Evolutionary conservation across 768 basidiomycete genomes (phyloP).

Genomic region (Gymnopilus junonius): DNA sequence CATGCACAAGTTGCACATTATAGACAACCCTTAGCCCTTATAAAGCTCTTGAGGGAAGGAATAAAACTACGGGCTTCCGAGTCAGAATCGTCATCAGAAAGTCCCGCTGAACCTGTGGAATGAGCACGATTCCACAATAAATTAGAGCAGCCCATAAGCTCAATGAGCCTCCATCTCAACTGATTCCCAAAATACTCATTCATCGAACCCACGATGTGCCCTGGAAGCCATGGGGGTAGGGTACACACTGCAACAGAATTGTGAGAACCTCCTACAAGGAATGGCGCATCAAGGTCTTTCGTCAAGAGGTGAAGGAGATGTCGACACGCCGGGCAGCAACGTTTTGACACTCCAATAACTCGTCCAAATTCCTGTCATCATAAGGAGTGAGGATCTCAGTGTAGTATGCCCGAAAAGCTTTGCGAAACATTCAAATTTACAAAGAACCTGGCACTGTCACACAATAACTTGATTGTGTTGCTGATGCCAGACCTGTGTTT

Average conservation of each 20-base stretch:
- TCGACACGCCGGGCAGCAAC: slow-evolving; percentile 10
- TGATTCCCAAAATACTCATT: background rate
- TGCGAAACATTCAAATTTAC: background rate
- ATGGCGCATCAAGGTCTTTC: background rate
- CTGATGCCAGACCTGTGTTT: background rate
- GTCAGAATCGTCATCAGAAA: too few species aligned
- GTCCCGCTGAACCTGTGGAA: background rate
- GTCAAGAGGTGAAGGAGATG: slow-evolving; percentile 1
- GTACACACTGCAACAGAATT: background rate
- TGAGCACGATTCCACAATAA: background rate
- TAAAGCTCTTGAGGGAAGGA: too few species aligned
- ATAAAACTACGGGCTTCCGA: too few species aligned
- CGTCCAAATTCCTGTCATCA: slow-evolving; percentile 9
- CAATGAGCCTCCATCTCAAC: background rate
- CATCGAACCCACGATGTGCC: slow-evolving; percentile 3
- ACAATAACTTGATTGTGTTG: background rate
- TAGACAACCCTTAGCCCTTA: too few species aligned
- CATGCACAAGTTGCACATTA: too few species aligned
- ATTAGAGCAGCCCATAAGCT: background rate
- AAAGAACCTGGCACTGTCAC: background rate
- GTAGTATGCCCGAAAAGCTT: slow-evolving; percentile 5
- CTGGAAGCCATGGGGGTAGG: slow-evolving; percentile 8
- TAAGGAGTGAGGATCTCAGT: slow-evolving; percentile 3
- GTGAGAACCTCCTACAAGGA: slow-evolving; percentile 6
- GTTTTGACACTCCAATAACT: slow-evolving; percentile 12